A percentile compares a stretch with the other conserved stretches of the same genome.
Evolutionary conservation across 495 filamentous ascomycete genomes (phyloP).

Genomic region (Parathielavia hyrcaniae): DNA sequence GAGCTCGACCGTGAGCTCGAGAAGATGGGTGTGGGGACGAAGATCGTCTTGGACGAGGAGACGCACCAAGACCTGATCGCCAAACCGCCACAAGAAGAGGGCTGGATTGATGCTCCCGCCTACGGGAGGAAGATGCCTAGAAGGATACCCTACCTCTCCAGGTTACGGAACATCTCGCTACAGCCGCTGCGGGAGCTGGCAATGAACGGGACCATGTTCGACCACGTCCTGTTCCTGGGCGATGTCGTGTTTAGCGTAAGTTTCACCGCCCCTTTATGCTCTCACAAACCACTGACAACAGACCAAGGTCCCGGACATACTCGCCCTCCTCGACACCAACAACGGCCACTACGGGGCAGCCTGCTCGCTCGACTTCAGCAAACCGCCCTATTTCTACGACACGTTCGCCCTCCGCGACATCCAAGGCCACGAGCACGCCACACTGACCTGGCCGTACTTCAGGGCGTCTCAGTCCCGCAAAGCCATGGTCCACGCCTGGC

Average conservation of each 20-base stretch:
- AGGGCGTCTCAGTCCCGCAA: conserved; percentile 51
- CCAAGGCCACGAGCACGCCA: conserved; percentile 53
- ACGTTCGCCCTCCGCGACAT: conserved; percentile 78
- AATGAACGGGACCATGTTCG: conserved; percentile 49
- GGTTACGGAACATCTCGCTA: conserved; percentile 54
- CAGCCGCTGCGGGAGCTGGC: conserved; percentile 46
- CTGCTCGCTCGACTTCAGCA: conserved; percentile 71
- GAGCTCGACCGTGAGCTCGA: conserved; percentile 53
- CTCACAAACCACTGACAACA: neutral
- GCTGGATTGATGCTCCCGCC: conserved; percentile 52
- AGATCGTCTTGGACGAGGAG: conserved; percentile 48
- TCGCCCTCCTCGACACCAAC: conserved; percentile 65
- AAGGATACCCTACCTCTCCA: conserved; percentile 64
- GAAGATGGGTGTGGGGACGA: conserved; percentile 46
- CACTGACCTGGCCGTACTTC: conserved; percentile 76
- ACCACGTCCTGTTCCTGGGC: conserved; percentile 66
- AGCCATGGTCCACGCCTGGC: conserved; percentile 48
- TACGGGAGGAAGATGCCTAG: conserved; percentile 47
- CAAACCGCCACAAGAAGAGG: conserved; percentile 37
- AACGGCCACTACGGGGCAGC: conserved; percentile 70
- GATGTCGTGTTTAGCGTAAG: conserved; percentile 67
- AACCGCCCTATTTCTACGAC: conserved; percentile 67
- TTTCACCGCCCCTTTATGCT: neutral
- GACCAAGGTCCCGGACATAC: conserved; percentile 46
- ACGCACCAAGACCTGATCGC: conserved; percentile 55